A percentile compares a stretch with the other conserved stretches of the same genome.
phyloP scores from a whole-genome alignment of 768 basidiomycete species.

The Podaxis sp. region DNA sequence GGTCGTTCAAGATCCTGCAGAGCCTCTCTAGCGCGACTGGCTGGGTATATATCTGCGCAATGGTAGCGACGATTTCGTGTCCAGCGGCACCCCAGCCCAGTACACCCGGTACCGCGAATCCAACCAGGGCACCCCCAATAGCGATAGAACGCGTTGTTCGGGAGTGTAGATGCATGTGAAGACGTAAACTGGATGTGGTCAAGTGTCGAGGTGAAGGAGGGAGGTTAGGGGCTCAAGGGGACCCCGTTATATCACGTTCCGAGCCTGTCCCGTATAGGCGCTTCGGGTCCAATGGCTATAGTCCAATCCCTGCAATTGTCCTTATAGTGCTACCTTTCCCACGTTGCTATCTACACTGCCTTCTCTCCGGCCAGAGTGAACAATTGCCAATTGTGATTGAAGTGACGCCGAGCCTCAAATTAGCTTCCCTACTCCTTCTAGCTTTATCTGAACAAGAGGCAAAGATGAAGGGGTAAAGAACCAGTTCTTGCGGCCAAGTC shows the following conservation, averaged over 20 bases:
- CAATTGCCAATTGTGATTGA: no score
- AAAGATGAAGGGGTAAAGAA: background rate
- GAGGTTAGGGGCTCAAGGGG: background rate
- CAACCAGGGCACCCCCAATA: background rate
- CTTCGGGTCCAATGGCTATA: no score
- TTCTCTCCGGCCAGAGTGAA: no score
- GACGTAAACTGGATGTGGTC: background rate
- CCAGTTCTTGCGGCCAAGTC: no score
- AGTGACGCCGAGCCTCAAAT: no score
- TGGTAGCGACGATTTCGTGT: conserved; percentile 91
- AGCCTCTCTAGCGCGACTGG: conserved; percentile 66
- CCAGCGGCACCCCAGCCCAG: conserved; percentile 40
- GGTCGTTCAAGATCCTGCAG: conserved; percentile 66
- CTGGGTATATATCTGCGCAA: conserved; percentile 90
- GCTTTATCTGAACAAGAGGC: conserved; percentile 16
- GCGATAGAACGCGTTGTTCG: background rate
- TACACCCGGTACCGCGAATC: conserved; percentile 4
- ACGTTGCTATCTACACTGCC: background rate
- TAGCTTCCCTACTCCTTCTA: conserved; percentile 5
- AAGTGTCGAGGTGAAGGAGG: background rate
- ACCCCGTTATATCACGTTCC: background rate
- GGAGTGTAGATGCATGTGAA: conserved; percentile 1
- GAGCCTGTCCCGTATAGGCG: background rate
- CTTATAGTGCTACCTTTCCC: background rate
- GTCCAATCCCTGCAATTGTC: background rate